Conservation (phyloP, 139 green algal genomes). For the Spirogloea muscicola region DNA sequence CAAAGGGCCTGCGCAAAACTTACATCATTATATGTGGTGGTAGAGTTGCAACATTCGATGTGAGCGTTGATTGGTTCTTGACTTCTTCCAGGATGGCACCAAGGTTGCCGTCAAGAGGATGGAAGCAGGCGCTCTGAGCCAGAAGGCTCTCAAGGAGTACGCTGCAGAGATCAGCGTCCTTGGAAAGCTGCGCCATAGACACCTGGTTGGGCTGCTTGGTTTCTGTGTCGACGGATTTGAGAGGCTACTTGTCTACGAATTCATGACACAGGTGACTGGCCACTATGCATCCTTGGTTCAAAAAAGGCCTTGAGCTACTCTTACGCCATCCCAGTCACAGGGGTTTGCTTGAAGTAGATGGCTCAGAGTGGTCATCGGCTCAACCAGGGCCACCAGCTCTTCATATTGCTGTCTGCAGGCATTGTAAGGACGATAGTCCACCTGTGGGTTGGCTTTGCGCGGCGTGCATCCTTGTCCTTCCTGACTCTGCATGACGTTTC, state of each 20-base stretch:
- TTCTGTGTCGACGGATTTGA: constrained; percentile 51
- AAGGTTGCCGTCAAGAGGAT: constrained; percentile 39
- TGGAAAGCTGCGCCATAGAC: constrained; percentile 39
- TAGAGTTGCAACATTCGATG: no score
- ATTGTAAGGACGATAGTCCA: no score
- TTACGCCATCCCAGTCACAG: no score
- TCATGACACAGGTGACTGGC: constrained; percentile 30
- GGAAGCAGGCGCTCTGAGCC: constrained; percentile 14
- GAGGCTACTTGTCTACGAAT: constrained; percentile 45
- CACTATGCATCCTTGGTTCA: neutral
- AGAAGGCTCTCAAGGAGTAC: constrained; percentile 29
- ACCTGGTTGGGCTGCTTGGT: constrained; percentile 55
- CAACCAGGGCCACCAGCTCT: no score
- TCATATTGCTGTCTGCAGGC: no score
- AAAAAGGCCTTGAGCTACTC: neutral
- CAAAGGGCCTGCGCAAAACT: no score
- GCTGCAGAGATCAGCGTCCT: constrained; percentile 53
- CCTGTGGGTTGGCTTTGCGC: neutral
- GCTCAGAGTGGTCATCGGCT: no score
- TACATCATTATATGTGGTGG: no score
- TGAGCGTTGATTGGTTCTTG: no score
- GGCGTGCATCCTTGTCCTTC: neutral
- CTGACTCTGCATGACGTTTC: neutral
- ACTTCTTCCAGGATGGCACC: constrained; percentile 32
- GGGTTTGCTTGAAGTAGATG: no score